Conservation (phyloP, 2,329 filamentous ascomycete genomes). For the Emergomyces orientalis region DNA sequence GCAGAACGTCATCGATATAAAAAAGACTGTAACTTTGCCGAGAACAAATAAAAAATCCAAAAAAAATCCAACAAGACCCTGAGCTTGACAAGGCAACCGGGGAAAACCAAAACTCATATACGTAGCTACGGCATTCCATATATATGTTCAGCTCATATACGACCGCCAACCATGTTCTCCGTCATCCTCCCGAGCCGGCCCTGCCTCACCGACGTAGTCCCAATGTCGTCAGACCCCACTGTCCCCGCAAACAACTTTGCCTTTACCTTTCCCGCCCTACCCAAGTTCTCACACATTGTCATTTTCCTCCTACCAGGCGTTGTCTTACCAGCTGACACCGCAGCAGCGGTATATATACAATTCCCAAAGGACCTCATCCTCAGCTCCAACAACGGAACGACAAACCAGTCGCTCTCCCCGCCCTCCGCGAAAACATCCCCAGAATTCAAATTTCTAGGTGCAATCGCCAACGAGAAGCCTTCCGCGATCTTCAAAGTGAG, state of each 20-base stretch:
- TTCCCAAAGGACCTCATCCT: constrained; percentile 41
- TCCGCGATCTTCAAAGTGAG: constrained; percentile 80
- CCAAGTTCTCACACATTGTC: constrained; percentile 63
- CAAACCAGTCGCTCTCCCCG: constrained; percentile 10
- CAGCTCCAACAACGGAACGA: constrained; percentile 31
- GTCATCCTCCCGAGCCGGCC: constrained; percentile 53
- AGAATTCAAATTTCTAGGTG: constrained; percentile 81
- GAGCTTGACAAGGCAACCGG: background rate
- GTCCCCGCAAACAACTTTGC: constrained; percentile 54
- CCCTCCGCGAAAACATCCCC: constrained; percentile 20
- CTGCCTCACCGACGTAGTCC: constrained; percentile 47
- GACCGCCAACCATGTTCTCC: constrained; percentile 46
- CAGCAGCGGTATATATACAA: constrained; percentile 84
- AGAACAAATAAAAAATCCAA: background rate
- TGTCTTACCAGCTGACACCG: constrained; percentile 61
- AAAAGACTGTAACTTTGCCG: background rate
- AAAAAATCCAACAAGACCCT: too few relatives aligned
- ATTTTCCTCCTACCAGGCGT: constrained; percentile 80
- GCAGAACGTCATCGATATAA: background rate
- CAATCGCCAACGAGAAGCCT: constrained; percentile 80
- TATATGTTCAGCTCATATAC: background rate
- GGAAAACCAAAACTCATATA: background rate
- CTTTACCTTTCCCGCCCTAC: constrained; percentile 55
- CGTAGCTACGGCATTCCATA: background rate
- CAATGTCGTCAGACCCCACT: constrained; percentile 43